A percentile compares a stretch with the other conserved stretches of the same genome.
phyloP scores from a whole-genome alignment of 495 filamentous ascomycete genomes.

The Chaetomium cochliodes region DNA sequence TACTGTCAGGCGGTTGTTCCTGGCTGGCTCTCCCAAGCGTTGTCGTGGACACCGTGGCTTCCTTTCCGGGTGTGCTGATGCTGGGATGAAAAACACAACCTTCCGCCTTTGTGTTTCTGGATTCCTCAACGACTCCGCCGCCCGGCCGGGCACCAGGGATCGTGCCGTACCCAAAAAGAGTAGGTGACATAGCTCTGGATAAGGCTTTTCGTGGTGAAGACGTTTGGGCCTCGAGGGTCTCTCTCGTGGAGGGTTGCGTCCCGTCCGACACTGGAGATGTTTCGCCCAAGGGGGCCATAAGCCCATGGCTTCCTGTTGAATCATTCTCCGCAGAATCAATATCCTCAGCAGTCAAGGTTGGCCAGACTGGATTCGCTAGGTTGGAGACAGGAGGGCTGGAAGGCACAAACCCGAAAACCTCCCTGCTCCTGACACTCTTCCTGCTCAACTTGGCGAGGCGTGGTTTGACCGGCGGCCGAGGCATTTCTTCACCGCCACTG shows the following conservation, averaged over 20 bases:
- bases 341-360: background rate
- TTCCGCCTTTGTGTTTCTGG: background rate
- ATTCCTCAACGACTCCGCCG: background rate
- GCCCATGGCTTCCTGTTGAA: background rate
- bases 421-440: conserved; percentile 45
- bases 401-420: conserved; percentile 44
- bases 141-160: background rate
- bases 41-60: background rate
- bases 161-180: conserved; percentile 2
- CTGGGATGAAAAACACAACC: background rate
- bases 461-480: conserved; percentile 28
- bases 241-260: no score
- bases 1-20: background rate
- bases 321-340: background rate
- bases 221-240: background rate
- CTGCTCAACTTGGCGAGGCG: conserved; percentile 40
- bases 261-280: background rate
- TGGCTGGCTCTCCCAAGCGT: background rate
- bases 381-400: conserved; percentile 25
- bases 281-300: no score
- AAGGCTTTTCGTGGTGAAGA: background rate
- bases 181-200: background rate
- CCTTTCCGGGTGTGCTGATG: conserved; percentile 4
- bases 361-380: background rate
- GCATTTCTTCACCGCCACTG: conserved; percentile 24